These are phyloP conservation scores for Diplodia scrobiculata DNA, from an alignment of 2,329 filamentous ascomycete species.

Conservation along the genomic window DNA sequence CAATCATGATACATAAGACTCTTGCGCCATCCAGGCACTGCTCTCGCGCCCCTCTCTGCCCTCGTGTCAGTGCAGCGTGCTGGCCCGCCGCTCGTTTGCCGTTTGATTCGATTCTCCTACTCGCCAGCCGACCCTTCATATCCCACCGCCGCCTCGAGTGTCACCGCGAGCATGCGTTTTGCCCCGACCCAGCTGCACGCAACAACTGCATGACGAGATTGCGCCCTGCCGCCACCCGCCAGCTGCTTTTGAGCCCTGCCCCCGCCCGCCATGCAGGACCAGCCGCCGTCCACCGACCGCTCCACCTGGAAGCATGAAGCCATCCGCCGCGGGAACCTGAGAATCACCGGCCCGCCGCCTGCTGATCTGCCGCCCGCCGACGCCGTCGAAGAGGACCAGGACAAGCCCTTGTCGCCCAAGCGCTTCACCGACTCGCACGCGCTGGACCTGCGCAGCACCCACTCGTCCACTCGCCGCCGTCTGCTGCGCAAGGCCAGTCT, in stretches of 20 bases:
- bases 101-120: conserved; percentile 3
- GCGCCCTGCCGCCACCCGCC: conserved; percentile 13
- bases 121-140: background rate
- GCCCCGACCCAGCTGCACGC: background rate
- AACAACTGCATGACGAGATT: conserved; percentile 23
- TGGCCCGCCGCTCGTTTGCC: conserved; percentile 22
- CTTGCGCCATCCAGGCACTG: conserved; percentile 20
- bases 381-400: conserved; percentile 9
- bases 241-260: conserved; percentile 16
- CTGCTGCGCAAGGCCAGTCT: conserved; percentile 25
- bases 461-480: conserved; percentile 27
- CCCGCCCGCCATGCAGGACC: conserved; percentile 36
- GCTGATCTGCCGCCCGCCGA: conserved; percentile 17
- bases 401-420: conserved; percentile 29
- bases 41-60: background rate
- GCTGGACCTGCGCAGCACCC: conserved; percentile 27
- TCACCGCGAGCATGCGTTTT: conserved; percentile 1
- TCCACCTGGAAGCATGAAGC: conserved; percentile 47
- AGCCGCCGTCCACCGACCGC: conserved; percentile 31
- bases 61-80: conserved; percentile 1
- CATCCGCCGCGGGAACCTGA: conserved; percentile 44
- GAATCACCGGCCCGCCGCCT: conserved; percentile 45
- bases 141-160: background rate
- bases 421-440: conserved; percentile 28
- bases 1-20: conserved; percentile 16